A percentile compares a stretch with the other conserved stretches of the same genome.
Conservation (phyloP, 2,329 filamentous ascomycete genomes). For the Neofusicoccum parvum region DNA sequence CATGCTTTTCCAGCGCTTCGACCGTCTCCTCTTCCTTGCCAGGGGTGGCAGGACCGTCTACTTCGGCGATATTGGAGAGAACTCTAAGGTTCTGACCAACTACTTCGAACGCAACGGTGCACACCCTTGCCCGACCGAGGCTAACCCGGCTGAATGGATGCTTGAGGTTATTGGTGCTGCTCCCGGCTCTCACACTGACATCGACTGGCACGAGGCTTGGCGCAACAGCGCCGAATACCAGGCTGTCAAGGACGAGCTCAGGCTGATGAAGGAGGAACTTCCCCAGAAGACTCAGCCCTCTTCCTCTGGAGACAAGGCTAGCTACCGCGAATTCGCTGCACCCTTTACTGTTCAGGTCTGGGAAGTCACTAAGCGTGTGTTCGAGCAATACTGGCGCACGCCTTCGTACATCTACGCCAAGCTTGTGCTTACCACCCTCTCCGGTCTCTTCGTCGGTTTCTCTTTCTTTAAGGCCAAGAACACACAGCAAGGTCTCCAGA, state of each 20-base stretch:
- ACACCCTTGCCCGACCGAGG: constrained; percentile 63
- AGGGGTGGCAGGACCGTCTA: constrained; percentile 75
- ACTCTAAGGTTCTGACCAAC: constrained; percentile 62
- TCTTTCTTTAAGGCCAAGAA: constrained; percentile 72
- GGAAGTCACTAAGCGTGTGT: constrained; percentile 72
- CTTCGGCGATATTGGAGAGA: constrained; percentile 73
- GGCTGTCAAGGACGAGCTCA: constrained; percentile 49
- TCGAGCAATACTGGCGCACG: constrained; percentile 90
- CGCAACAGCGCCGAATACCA: constrained; percentile 50
- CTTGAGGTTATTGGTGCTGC: constrained; percentile 58
- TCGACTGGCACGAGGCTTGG: constrained; percentile 55
- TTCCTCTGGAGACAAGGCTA: constrained; percentile 51
- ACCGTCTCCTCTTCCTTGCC: constrained; percentile 72
- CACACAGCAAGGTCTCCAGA: constrained; percentile 73
- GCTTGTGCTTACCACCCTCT: constrained; percentile 64
- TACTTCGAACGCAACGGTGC: constrained; percentile 79
- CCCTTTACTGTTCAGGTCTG: constrained; percentile 69
- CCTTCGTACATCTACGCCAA: constrained; percentile 90
- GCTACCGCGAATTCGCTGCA: constrained; percentile 78
- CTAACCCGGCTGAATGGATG: constrained; percentile 87
- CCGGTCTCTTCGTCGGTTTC: constrained; percentile 75
- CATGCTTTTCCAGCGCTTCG: constrained; percentile 85
- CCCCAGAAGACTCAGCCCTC: constrained; percentile 39
- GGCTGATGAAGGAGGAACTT: constrained; percentile 46
- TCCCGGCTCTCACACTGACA: constrained; percentile 51